These are phyloP conservation scores for Nakaseomyces nivariensis DNA, from an alignment of 1,139 yeast genomes.

Conservation along the genomic window DNA sequence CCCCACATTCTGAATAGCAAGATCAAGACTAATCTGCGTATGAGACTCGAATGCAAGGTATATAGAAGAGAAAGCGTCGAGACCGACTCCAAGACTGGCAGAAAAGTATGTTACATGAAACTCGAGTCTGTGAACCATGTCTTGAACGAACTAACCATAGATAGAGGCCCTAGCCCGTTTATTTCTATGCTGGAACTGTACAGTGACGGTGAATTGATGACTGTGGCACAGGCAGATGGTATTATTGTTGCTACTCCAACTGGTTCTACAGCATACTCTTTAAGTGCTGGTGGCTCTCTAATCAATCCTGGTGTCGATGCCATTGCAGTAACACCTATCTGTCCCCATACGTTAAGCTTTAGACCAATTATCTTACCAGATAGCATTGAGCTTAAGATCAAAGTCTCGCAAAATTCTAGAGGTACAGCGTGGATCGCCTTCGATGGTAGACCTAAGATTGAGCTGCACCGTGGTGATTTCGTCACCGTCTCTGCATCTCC, in stretches of 20 bases:
- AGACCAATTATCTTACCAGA: conserved; percentile 83
- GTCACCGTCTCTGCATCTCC: conserved; percentile 71
- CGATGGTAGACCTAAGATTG: conserved; percentile 77
- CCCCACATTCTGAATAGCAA: conserved; percentile 52
- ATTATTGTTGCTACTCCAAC: conserved; percentile 84
- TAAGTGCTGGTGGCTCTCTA: conserved; percentile 87
- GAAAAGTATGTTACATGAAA: conserved; percentile 40
- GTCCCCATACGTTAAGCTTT: conserved; percentile 85
- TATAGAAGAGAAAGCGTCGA: conserved; percentile 30
- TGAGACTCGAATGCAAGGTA: conserved; percentile 66
- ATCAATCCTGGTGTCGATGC: conserved; percentile 89
- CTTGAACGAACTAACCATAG: conserved; percentile 74
- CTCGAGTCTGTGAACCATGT: conserved; percentile 68
- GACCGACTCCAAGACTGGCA: conserved; percentile 16
- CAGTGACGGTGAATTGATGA: conserved; percentile 70
- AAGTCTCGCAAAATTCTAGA: conserved; percentile 59
- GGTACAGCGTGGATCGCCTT: conserved; percentile 84
- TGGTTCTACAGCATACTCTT: conserved; percentile 83
- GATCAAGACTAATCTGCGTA: conserved; percentile 65
- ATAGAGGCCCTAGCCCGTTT: conserved; percentile 83
- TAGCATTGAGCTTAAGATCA: conserved; percentile 67
- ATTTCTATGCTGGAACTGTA: conserved; percentile 75
- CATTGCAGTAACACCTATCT: conserved; percentile 79
- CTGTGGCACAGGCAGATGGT: conserved; percentile 89
- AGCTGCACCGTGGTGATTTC: conserved; percentile 62